phyloP scores from a whole-genome alignment of 345 rosid genomes.

The Erodium maritimum region DNA sequence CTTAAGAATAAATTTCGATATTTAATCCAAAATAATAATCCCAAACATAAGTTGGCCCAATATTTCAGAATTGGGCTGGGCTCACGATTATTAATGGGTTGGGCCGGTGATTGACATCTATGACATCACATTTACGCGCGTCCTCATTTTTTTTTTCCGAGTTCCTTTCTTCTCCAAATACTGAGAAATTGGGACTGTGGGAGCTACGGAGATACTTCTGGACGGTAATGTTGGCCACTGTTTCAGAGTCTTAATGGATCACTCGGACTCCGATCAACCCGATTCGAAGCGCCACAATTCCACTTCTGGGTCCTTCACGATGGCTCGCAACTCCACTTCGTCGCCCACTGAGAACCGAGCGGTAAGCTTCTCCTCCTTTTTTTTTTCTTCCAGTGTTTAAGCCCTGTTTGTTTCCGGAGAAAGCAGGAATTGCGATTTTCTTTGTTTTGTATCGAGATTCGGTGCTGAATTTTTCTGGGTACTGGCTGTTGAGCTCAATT shows the following conservation, averaged over 20 bases:
- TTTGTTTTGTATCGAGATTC: neutral
- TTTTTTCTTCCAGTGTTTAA: no score
- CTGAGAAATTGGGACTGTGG: no score
- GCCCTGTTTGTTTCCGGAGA: neutral
- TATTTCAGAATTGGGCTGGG: no score
- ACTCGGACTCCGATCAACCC: neutral
- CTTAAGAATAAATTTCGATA: no score
- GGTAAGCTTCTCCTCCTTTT: neutral
- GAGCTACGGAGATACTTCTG: no score
- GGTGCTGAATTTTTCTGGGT: neutral
- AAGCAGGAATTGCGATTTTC: neutral
- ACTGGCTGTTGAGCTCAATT: neutral
- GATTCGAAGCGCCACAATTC: neutral
- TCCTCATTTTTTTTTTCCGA: no score
- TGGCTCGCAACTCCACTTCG: neutral
- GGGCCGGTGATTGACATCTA: no score
- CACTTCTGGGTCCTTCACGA: neutral
- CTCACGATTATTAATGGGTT: no score
- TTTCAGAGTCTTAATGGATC: neutral
- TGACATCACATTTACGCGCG: no score
- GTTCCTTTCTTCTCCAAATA: no score
- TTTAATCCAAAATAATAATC: no score
- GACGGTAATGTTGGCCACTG: neutral
- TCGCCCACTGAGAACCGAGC: neutral
- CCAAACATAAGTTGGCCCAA: no score